A percentile compares a stretch with the other conserved stretches of the same genome.
These are phyloP conservation scores for Rubia tinctorum DNA, from an alignment of 305 asterid species.

Conservation along the genomic window DNA sequence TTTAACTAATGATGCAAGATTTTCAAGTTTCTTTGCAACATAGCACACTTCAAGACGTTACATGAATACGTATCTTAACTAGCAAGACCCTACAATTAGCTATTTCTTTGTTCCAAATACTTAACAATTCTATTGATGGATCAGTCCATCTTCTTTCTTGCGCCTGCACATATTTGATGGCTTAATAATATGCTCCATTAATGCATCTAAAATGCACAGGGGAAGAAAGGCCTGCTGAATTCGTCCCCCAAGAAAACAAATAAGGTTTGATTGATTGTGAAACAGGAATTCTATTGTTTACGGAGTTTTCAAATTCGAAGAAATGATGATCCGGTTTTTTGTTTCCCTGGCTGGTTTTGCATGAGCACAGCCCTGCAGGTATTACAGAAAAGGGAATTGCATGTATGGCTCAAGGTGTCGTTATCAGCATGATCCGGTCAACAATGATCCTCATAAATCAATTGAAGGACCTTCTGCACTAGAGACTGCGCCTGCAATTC, in stretches of 20 bases:
- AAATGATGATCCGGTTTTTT: neutral
- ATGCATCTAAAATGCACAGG: neutral
- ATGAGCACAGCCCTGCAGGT: neutral
- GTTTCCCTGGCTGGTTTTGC: neutral
- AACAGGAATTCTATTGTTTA: neutral
- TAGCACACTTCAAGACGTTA: neutral
- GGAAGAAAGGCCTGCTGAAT: neutral
- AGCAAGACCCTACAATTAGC: neutral
- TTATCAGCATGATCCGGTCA: neutral
- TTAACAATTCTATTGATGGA: neutral
- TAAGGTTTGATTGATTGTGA: neutral
- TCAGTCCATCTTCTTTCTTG: neutral
- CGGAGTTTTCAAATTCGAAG: neutral
- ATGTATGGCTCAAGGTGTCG: neutral
- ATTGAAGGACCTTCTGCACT: neutral
- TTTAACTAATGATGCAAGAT: neutral
- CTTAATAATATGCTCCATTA: neutral
- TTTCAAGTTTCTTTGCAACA: neutral
- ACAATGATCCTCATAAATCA: neutral
- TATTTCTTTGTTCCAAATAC: neutral
- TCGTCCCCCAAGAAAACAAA: neutral
- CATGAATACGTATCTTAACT: neutral
- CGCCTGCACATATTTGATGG: neutral
- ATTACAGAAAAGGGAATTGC: neutral
- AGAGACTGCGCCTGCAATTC: neutral